Evolutionary conservation across 2,329 filamentous ascomycete genomes (phyloP), one percentile per base, ranked within the genome.

Genomic region (Penicillium sp.): DNA sequence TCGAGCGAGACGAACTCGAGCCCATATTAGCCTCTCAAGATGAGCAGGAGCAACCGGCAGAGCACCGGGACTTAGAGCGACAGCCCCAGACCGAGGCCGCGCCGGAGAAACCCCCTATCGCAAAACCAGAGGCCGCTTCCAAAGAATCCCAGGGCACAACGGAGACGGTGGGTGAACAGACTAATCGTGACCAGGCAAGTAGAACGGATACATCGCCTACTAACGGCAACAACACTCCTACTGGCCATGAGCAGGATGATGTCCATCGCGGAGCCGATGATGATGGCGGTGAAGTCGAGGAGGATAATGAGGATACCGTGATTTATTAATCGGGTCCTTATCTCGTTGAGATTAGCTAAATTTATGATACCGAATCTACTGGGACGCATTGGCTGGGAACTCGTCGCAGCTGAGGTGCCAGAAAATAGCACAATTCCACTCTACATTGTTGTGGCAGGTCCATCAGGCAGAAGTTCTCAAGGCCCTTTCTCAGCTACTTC

Each of bases 241-340:
- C 58, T 58, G 60, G 64, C 47, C 52, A 66, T 65, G 62, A 68
- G 63, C 49, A 59, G 23, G 41, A 72, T 66, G 64, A 67, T 48
- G 51, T 58, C 47, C 61, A 66, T 57, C 76, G 85, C 23, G 28
- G 28, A 4, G 28, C 28, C 4, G 41, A 39, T 44, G 85, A 90
- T 56, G 82, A 88, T 47, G 76, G 78, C 35, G 85, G 81, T 37
- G 86, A 90, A 57, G 83, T 91, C 41, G 76, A 94, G 51, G 81
- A 93, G 64, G 86, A 84, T 39, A 87, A 88, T 45, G 89, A 96
- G 70, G 89, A 95, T 58, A 89, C 84, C 54, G 87, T 95, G 37
- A 91, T 94, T 44, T 95, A 95, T 71, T 95, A 57, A 49, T n/a
- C n/a, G n/a, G n/a, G n/a, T n/a, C n/a, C n/a, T n/a, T n/a, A n/a